Evolutionary conservation across 78 protist genomes (phyloP), one percentile per base, ranked within the genome.

Genomic region (Dictyostelium capitatum): DNA sequence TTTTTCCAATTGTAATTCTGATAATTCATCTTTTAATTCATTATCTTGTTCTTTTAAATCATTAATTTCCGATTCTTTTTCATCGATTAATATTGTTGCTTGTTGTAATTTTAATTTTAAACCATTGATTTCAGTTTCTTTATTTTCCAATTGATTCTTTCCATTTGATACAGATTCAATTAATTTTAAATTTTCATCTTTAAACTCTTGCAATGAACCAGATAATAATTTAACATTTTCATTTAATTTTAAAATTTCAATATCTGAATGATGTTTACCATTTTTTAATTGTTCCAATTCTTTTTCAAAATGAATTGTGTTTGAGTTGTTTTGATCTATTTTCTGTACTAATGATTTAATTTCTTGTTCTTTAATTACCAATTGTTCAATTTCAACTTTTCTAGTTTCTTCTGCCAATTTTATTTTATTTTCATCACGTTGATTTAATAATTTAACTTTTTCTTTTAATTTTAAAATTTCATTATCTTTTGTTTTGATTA

Each of bases 401-500:
- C 78, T 28, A 30, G 19, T 25, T 37, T 28, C 50, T 37, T 28
- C 50, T 32, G 25, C 11, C 3, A 19, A 28, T 70, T 37, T 28
- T 6, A 30, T 28, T 70, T 70, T 46, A 28, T 41, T 70, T 41
- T 41, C 78, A 11, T 41, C 46, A 17, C 7, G 20, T 51, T n/a
- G 15, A 4, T 77, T 59, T 14, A 59, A 57, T 48, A n/a, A 48
- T 20, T 87, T 82, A 9, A 87, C 4, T 43, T 62, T 87, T 20
- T 87, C 77, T 37, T 65, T 59, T 7, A 87, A 54, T 20, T 64
- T 87, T 17, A 57, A 8, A 4, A 87, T 43, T 12, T 87, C 93
- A 15, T 43, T 7, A 87, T 87, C 93, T 62, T 87, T 87, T 50
- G 53, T 51, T n/a, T 56, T 46, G 10, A 87, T 10, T 14, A 80